Evolutionary conservation across 768 basidiomycete genomes (phyloP).

Genomic region (Phaeotremella skinneri): DNA sequence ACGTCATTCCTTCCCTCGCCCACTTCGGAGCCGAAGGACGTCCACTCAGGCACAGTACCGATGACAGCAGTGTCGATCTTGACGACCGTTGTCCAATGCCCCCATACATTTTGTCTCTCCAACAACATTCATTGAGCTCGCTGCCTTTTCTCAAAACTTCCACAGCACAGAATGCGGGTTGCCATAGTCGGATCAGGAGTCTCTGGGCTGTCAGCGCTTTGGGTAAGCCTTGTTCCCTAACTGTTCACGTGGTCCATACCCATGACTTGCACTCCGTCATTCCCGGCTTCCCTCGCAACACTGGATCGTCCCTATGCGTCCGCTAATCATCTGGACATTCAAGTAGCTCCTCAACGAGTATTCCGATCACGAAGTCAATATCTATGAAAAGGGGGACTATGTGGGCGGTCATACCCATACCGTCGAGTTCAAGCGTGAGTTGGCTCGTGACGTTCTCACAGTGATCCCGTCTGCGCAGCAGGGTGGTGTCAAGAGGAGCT

Average conservation of each 20-base stretch:
- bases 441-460: neutral
- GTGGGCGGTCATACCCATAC: conserved; percentile 78
- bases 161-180: conserved; percentile 55
- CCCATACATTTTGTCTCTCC: neutral
- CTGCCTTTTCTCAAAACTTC: too few relatives aligned
- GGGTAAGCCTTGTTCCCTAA: conserved; percentile 56
- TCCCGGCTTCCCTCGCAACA: neutral
- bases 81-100: too few relatives aligned
- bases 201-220: conserved; percentile 73
- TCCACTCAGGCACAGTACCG: neutral
- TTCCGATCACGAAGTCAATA: conserved; percentile 70
- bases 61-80: neutral
- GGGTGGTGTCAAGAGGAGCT: too few relatives aligned
- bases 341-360: conserved; percentile 73
- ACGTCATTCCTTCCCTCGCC: neutral
- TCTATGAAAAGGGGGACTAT: conserved; percentile 67
- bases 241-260: neutral
- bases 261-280: neutral
- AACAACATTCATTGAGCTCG: neutral
- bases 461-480: too few relatives aligned
- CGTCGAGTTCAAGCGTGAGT: conserved; percentile 56
- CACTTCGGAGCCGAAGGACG: neutral
- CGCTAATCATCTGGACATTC: too few relatives aligned
- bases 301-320: neutral
- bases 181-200: conserved; percentile 75